phyloP scores from a whole-genome alignment of 805 yeast genomes.

The Wickerhamiella musiphila region DNA sequence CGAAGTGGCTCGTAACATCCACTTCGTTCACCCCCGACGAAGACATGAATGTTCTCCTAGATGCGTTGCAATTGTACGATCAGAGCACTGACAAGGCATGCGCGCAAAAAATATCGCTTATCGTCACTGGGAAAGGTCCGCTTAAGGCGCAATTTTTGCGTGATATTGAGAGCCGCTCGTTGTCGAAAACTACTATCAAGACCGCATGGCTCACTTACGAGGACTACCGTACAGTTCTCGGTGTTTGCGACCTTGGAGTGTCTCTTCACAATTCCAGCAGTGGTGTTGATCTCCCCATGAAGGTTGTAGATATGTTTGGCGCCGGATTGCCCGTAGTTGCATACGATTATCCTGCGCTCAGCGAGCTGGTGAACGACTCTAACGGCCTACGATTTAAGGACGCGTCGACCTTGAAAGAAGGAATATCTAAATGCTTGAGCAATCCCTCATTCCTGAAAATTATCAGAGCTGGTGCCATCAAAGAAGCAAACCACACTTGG shows the following conservation, averaged over 20 bases:
- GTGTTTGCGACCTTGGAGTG: slow-evolving; percentile 70
- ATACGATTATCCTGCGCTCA: slow-evolving; percentile 55
- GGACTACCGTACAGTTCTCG: slow-evolving; percentile 62
- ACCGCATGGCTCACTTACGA: slow-evolving; percentile 63
- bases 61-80: slow-evolving; percentile 51
- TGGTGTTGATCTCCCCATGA: slow-evolving; percentile 94
- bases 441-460: slow-evolving; percentile 20
- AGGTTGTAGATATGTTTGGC: slow-evolving; percentile 89
- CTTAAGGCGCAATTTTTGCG: slow-evolving; percentile 35
- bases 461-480: slow-evolving; percentile 50
- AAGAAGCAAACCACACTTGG: slow-evolving; percentile 62
- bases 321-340: slow-evolving; percentile 87
- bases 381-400: slow-evolving; percentile 50
- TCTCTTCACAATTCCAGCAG: slow-evolving; percentile 85
- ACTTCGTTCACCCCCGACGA: slow-evolving; percentile 96
- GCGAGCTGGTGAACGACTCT: slow-evolving; percentile 52
- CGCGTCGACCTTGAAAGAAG: slow-evolving; percentile 28
- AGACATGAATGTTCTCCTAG: slow-evolving; percentile 52
- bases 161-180: slow-evolving; percentile 28
- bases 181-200: slow-evolving; percentile 36
- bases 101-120: slow-evolving; percentile 35
- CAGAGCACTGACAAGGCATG: slow-evolving; percentile 5
- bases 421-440: slow-evolving; percentile 22
- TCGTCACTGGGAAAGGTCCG: slow-evolving; percentile 98
- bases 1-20: slow-evolving; percentile 63